These are phyloP conservation scores for Liquidambar formosana DNA, from an alignment of 164 flowering plant species.

Conservation along the genomic window DNA sequence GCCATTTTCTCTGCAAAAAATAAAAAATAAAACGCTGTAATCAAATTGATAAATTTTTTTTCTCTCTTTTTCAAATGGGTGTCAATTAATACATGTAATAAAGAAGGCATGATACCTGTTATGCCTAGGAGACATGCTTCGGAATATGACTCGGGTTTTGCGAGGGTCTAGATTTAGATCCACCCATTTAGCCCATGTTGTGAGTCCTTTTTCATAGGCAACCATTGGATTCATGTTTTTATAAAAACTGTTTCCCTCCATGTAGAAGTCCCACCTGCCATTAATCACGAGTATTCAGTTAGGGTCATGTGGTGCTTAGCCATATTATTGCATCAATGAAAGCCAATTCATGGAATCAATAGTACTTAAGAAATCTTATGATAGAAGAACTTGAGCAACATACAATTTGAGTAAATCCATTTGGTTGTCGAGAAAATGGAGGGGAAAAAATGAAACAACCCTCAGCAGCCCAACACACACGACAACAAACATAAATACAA, in stretches of 20 bases:
- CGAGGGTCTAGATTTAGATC: conserved; percentile 69
- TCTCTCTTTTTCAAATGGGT: too few relatives aligned
- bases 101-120: conserved; percentile 46
- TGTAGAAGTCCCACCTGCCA: conserved; percentile 76
- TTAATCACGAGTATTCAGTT: neutral
- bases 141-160: conserved; percentile 58
- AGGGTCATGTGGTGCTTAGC: too few relatives aligned
- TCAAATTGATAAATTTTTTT: neutral
- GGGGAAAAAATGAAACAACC: too few relatives aligned
- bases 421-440: too few relatives aligned
- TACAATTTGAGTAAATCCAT: too few relatives aligned
- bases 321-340: too few relatives aligned
- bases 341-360: too few relatives aligned
- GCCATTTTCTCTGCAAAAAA: conserved; percentile 59
- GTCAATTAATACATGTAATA: too few relatives aligned
- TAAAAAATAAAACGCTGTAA: neutral
- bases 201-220: conserved; percentile 79
- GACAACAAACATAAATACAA: too few relatives aligned
- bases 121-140: conserved; percentile 84
- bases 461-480: neutral
- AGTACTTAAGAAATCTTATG: too few relatives aligned
- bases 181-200: conserved; percentile 90
- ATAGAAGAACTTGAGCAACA: too few relatives aligned
- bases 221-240: conserved; percentile 68
- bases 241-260: conserved; percentile 54